These are phyloP conservation scores for Entrophospora sp. DNA, from an alignment of 192 early-diverging fungal species.

Conservation along the genomic window DNA sequence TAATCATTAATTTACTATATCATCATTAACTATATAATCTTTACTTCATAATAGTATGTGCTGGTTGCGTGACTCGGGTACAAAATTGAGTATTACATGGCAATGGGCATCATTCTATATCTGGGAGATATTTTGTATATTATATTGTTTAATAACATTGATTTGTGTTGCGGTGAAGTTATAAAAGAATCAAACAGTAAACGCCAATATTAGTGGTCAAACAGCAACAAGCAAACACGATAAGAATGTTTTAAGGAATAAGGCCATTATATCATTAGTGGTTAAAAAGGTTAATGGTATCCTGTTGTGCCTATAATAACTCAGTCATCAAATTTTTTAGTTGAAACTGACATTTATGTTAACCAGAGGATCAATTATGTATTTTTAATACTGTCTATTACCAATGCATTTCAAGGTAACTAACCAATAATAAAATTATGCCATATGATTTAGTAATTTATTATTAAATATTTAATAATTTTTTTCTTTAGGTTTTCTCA, in stretches of 20 bases:
- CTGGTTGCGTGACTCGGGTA: neutral
- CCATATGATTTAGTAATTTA: too few species aligned
- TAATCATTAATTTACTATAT: too few species aligned
- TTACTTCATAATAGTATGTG: too few species aligned
- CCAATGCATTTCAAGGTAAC: neutral
- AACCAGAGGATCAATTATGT: neutral
- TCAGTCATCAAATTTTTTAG: neutral
- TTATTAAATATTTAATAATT: neutral
- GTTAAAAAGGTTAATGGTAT: conserved; percentile 7
- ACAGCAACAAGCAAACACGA: too few species aligned
- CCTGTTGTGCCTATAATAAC: neutral
- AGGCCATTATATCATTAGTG: neutral
- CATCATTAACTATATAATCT: too few species aligned
- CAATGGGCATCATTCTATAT: conserved; percentile 6
- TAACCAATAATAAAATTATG: too few species aligned
- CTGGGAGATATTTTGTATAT: neutral
- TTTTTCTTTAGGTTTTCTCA: neutral
- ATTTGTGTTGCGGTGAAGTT: neutral
- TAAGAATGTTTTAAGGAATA: neutral
- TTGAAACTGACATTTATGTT: neutral
- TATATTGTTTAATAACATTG: neutral
- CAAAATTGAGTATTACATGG: neutral
- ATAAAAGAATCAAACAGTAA: neutral
- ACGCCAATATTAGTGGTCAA: too few species aligned
- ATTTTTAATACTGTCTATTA: neutral